These are phyloP conservation scores for Calcarisporium arbuscula DNA, from an alignment of 2,329 filamentous ascomycete genomes.

Conservation along the genomic window DNA sequence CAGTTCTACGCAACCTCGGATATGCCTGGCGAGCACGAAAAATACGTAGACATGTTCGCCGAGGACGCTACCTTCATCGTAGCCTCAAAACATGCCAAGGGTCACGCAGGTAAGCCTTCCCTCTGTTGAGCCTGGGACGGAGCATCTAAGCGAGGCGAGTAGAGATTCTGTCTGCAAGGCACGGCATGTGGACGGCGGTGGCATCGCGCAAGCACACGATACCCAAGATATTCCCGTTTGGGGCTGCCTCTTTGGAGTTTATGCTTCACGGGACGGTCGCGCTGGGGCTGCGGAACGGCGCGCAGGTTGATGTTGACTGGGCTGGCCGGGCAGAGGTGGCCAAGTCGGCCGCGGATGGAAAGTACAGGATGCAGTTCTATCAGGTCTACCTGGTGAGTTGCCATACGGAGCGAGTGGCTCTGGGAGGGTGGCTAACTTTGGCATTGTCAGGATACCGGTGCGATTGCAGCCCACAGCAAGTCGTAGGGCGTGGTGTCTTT, in stretches of 20 bases:
- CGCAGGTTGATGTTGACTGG: conserved; percentile 40
- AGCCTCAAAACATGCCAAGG: conserved; percentile 18
- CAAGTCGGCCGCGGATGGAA: conserved; percentile 37
- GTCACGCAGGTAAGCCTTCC: conserved; percentile 17
- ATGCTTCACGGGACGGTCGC: conserved; percentile 26
- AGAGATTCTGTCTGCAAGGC: conserved; percentile 22
- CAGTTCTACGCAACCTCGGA: conserved; percentile 25
- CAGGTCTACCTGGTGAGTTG: conserved; percentile 46
- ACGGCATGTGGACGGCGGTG: conserved; percentile 24
- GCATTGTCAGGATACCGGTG: conserved; percentile 6
- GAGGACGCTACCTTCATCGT: conserved; percentile 23
- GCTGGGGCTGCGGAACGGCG: conserved; percentile 18
- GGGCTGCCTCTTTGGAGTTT: conserved; percentile 17
- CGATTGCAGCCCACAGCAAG: conserved; percentile 2
- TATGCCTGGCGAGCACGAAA: conserved; percentile 19
- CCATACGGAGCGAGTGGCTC: neutral
- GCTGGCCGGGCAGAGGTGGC: conserved; percentile 45
- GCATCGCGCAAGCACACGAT: conserved; percentile 21
- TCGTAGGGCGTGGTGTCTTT: neutral
- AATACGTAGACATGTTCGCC: conserved; percentile 21
- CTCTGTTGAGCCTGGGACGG: too few species aligned
- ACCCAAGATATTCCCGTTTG: conserved; percentile 23
- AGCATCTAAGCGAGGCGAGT: too few species aligned
- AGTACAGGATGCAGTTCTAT: conserved; percentile 47
- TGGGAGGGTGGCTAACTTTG: neutral